phyloP scores from a whole-genome alignment of 192 early-diverging fungal genomes.

The Jimgerdemannia flammicorona region DNA sequence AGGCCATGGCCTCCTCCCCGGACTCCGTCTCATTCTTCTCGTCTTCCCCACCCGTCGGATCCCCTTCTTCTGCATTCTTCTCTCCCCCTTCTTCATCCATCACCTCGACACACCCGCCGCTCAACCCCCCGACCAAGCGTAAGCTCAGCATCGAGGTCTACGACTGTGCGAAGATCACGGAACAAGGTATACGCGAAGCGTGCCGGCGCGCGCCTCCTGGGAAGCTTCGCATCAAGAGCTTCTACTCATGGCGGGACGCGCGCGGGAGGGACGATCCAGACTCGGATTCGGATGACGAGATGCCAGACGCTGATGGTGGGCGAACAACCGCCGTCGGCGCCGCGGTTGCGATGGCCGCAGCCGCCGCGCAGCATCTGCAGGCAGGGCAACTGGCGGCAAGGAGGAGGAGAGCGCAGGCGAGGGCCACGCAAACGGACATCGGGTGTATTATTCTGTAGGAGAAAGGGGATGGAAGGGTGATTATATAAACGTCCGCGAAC shows the following conservation, averaged over 20 bases:
- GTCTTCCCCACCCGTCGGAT: conserved; percentile 17
- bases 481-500: neutral
- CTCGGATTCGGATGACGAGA: neutral
- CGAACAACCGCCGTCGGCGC: neutral
- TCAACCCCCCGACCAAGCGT: conserved; percentile 2
- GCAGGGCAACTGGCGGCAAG: neutral
- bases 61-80: conserved; percentile 13
- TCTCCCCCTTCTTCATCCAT: no score
- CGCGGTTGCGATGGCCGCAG: neutral
- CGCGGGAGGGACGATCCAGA: neutral
- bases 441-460: neutral
- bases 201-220: no score
- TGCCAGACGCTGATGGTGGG: neutral
- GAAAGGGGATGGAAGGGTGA: neutral
- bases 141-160: conserved; percentile 37
- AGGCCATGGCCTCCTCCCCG: neutral
- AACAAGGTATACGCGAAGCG: conserved; percentile 28
- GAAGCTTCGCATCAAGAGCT: neutral
- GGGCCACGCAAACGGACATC: neutral
- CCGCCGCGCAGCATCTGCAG: neutral
- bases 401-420: neutral
- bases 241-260: neutral
- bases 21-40: conserved; percentile 19
- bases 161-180: conserved; percentile 47
- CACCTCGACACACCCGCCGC: conserved; percentile 11